Evolutionary conservation across 352 stramenopile genomes (phyloP), one percentile per base, ranked within the genome.

Genomic region (Phytophthora multivora): DNA sequence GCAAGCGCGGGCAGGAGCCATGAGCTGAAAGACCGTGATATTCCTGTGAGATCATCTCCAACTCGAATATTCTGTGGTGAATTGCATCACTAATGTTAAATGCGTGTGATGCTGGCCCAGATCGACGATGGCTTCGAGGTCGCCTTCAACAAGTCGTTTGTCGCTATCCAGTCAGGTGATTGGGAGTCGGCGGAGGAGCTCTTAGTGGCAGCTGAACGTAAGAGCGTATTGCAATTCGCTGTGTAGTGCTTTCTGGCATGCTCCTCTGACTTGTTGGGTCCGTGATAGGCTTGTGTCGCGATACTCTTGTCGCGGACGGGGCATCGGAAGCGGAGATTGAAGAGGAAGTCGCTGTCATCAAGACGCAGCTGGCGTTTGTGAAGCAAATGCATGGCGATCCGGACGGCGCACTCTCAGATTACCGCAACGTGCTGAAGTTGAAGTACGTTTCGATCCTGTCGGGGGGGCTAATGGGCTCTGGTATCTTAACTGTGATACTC

Each of bases 111-210:
- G 33, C 23, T 60, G 40, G 38, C 28, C 40, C 42, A 90, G 84
- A 80, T 78, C 31, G 75, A 92, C 28, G 85, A 89, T 51, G 88
- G 75, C 42, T 92, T 89, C 36, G 86, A 95, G 57, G 67, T 95
- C 46, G 80, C 83, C 10, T 95, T 90, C 58, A 95, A 95, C 69
- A 91, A 91, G 69, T 89, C 86, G 54, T 90, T 95, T 51, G 63
- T 89, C n/a, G 75, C 80, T 7, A 87, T 95, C 26, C 79, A 91
- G 35, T 75, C 67, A 13, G 66, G 69, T 31, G 73, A 95, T 54
- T 89, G 77, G 74, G 56, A 64, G 15, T 63, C 54, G 13, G 79
- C 86, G 0, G 70, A 83, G 28, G 56, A 76, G 10, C 63, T 83
- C 2, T 58, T 95, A 35, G 21, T 64, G 15, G 75, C 84, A 55